Percentiles rank a stretch among this genome's conserved stretches.
These are phyloP conservation scores for Chlorella ohadii DNA, from an alignment of 139 green algal species.

Conservation along the genomic window DNA sequence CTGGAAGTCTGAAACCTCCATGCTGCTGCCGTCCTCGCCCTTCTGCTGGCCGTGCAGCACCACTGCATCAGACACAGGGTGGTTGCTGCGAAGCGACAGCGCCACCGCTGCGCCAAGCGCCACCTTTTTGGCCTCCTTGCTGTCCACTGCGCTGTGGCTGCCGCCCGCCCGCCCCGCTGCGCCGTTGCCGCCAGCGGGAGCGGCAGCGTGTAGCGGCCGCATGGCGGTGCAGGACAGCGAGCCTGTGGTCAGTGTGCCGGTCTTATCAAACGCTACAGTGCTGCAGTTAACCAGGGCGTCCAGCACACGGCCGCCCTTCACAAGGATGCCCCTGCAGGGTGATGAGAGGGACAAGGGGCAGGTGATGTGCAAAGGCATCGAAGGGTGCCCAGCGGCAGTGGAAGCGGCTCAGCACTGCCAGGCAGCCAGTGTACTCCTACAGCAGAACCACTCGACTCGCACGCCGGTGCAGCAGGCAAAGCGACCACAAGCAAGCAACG, in stretches of 20 bases:
- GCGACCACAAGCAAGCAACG: too few relatives aligned
- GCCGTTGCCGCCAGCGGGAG: too few relatives aligned
- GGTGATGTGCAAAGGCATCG: not conserved
- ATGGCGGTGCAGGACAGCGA: conserved; percentile 56
- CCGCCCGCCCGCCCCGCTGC: not conserved
- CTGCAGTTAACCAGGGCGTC: conserved; percentile 70
- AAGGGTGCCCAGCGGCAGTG: not conserved
- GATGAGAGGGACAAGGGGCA: too few relatives aligned
- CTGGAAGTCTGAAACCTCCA: conserved; percentile 50
- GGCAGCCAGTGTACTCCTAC: too few relatives aligned
- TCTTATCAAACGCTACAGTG: conserved; percentile 90
- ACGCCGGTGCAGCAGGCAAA: too few relatives aligned
- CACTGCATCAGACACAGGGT: conserved; percentile 63
- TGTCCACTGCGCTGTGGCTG: not conserved
- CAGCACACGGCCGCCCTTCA: conserved; percentile 78
- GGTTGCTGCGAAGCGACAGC: conserved; percentile 50
- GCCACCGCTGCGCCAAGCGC: conserved; percentile 50
- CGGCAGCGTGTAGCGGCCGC: not conserved
- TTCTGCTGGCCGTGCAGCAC: conserved; percentile 1
- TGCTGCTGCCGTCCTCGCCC: not conserved
- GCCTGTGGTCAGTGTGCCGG: conserved; percentile 88
- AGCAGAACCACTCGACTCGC: too few relatives aligned
- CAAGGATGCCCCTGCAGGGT: conserved; percentile 64
- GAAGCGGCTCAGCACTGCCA: not conserved
- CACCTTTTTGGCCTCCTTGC: not conserved